phyloP scores from a whole-genome alignment of 164 flowering plant genomes.

The Piper betle region DNA sequence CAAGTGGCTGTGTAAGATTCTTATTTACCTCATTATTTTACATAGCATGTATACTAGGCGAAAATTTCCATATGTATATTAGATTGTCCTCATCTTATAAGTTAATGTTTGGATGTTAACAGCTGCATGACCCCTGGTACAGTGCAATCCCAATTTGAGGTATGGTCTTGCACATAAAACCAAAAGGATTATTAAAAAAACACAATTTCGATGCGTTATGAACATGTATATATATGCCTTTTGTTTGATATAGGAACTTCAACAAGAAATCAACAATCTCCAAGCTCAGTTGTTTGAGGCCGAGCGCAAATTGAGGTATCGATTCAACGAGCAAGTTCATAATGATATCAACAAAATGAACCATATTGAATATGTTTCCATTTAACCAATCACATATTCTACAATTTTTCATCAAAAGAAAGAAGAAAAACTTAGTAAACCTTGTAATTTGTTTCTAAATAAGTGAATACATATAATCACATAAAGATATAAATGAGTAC shows the following conservation, averaged over 20 bases:
- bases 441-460: background rate
- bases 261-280: background rate
- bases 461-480: background rate
- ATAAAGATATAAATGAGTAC: background rate
- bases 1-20: constrained; percentile 17
- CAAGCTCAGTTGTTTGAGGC: background rate
- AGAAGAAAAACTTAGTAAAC: background rate
- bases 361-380: background rate
- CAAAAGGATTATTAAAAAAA: too few relatives aligned
- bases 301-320: constrained; percentile 1
- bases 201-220: background rate
- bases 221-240: background rate
- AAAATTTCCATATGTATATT: background rate
- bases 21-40: too few relatives aligned
- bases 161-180: background rate
- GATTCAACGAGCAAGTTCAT: background rate
- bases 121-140: background rate
- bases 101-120: background rate
- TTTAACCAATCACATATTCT: background rate
- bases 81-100: background rate
- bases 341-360: too few relatives aligned
- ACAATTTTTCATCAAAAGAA: background rate
- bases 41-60: background rate
- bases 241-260: constrained; percentile 2
- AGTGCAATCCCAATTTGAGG: constrained; percentile 2